phyloP scores from a whole-genome alignment of 331 rosid genomes.

The Rhamnella rubrinervis region DNA sequence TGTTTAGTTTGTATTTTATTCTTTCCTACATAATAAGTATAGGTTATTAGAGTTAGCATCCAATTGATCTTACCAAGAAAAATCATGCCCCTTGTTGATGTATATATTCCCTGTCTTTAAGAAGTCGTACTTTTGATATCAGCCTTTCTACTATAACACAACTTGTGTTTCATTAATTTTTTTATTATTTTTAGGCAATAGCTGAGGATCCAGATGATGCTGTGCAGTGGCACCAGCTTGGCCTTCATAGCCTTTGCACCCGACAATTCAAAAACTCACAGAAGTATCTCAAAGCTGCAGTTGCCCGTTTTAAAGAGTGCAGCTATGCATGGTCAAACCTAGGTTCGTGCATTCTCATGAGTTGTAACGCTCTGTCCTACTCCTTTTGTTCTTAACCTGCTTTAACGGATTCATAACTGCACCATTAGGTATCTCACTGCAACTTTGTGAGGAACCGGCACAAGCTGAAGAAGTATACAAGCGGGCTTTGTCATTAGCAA shows the following conservation, averaged over 20 bases:
- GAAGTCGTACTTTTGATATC: not conserved
- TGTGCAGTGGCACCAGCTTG: constrained; percentile 94
- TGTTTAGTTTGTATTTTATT: not conserved
- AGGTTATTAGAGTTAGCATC: too few species aligned
- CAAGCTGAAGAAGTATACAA: constrained; percentile 80
- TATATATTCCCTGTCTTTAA: not conserved
- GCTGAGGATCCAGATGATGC: constrained; percentile 93
- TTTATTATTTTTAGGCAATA: constrained; percentile 53
- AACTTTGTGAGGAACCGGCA: constrained; percentile 63
- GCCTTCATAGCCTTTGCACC: constrained; percentile 82
- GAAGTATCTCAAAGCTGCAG: constrained; percentile 76
- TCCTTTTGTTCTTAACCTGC: not conserved
- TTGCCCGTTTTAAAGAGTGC: constrained; percentile 63
- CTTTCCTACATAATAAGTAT: not conserved
- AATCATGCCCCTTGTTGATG: not conserved
- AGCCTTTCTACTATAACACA: not conserved
- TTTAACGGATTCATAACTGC: constrained; percentile 8
- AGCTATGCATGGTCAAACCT: constrained; percentile 90
- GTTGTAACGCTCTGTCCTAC: not conserved
- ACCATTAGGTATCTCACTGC: constrained; percentile 77
- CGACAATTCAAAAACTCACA: constrained; percentile 75
- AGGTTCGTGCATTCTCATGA: constrained; percentile 40
- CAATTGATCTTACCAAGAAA: too few species aligned
- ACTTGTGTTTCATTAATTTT: not conserved
- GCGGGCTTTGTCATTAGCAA: constrained; percentile 68